Evolutionary conservation across 805 yeast genomes (phyloP).

Genomic region (Wickerhamiella shivajii): DNA sequence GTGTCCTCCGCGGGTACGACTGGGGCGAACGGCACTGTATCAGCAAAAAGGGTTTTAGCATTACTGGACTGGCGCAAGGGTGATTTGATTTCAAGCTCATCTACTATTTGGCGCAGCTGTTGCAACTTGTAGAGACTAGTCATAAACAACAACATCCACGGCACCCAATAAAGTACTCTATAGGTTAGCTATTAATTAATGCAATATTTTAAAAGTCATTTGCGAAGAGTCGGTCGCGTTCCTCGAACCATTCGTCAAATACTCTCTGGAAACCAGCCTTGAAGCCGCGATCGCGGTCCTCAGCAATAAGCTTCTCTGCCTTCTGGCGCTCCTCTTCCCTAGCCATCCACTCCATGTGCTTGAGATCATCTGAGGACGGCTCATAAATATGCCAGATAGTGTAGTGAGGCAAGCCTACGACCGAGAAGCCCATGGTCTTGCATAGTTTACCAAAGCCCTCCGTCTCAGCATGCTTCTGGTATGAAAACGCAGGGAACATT

Average conservation of each 20-base stretch:
- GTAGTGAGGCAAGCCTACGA: conserved; percentile 84
- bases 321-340: conserved; percentile 28
- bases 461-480: conserved; percentile 90
- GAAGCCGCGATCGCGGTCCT: conserved; percentile 36
- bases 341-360: conserved; percentile 37
- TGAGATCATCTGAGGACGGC: conserved; percentile 83
- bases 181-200: no score
- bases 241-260: conserved; percentile 55
- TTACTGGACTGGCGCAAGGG: no score
- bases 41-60: no score
- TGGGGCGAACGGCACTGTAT: no score
- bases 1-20: no score
- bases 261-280: conserved; percentile 66
- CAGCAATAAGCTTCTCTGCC: conserved; percentile 23
- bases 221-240: conserved; percentile 45
- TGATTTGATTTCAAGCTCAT: no score
- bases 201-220: conserved; percentile 3
- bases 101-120: no score
- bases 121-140: no score
- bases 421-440: conserved; percentile 73
- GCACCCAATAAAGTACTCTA: no score
- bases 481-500: conserved; percentile 91
- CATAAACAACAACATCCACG: no score
- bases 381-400: conserved; percentile 95
- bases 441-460: conserved; percentile 90